A percentile compares a stretch with the other conserved stretches of the same genome.
These are phyloP conservation scores for Nakazawaea ernobii DNA, from an alignment of 805 yeast genomes.

Conservation along the genomic window DNA sequence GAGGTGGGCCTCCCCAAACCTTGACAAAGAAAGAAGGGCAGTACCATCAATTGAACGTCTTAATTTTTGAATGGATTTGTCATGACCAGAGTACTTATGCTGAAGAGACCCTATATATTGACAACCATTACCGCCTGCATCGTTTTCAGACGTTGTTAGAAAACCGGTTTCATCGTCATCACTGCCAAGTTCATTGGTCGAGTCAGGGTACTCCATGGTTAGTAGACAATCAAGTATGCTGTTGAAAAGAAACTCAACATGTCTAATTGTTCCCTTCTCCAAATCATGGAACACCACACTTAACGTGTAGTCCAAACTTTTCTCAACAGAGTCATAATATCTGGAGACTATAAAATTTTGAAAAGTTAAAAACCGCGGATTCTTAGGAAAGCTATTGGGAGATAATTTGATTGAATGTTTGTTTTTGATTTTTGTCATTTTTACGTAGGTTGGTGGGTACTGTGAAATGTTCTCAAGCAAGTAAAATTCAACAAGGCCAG, in stretches of 20 bases:
- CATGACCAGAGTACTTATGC: slow-evolving; percentile 77
- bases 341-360: slow-evolving; percentile 19
- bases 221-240: slow-evolving; percentile 21
- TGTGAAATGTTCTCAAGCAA: slow-evolving; percentile 45
- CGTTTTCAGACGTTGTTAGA: no score
- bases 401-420: slow-evolving; percentile 10
- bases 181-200: neutral
- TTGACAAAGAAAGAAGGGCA: slow-evolving; percentile 50
- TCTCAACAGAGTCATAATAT: slow-evolving; percentile 1
- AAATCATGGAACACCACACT: slow-evolving; percentile 42
- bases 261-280: slow-evolving; percentile 27
- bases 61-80: slow-evolving; percentile 67
- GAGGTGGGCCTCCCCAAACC: slow-evolving; percentile 57
- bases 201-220: slow-evolving; percentile 5
- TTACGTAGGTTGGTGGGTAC: slow-evolving; percentile 51
- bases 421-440: slow-evolving; percentile 30
- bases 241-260: slow-evolving; percentile 25
- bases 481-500: slow-evolving; percentile 37
- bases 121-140: neutral
- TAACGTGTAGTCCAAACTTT: slow-evolving; percentile 20
- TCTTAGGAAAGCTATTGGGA: slow-evolving; percentile 24
- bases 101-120: slow-evolving; percentile 27
- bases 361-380: slow-evolving; percentile 17
- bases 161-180: neutral
- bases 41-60: slow-evolving; percentile 64